Conservation (phyloP, 164 flowering plant genomes). For the Nymphaea colorata region DNA sequence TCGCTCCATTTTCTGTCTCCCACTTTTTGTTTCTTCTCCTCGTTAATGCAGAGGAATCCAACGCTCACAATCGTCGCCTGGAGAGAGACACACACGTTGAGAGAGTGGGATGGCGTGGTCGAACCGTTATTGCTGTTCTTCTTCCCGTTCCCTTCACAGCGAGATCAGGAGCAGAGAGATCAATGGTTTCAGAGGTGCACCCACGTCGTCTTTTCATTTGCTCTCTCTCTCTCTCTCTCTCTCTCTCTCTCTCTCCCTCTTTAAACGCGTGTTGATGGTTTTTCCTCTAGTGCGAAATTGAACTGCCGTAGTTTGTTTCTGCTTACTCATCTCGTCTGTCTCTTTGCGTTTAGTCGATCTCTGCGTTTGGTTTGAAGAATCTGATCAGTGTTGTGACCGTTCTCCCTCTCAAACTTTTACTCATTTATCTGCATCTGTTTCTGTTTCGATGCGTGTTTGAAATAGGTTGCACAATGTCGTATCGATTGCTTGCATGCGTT, state of each 20-base stretch:
- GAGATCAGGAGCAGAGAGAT: slow-evolving; percentile 69
- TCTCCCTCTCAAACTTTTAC: slow-evolving; percentile 13
- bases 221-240: background rate
- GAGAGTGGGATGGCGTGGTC: background rate
- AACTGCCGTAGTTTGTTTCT: too few relatives aligned
- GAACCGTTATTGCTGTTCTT: background rate
- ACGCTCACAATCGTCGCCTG: too few relatives aligned
- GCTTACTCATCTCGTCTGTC: too few relatives aligned
- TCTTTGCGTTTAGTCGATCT: too few relatives aligned
- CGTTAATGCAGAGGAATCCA: too few relatives aligned
- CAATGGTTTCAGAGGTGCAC: slow-evolving; percentile 65
- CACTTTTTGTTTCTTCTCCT: background rate
- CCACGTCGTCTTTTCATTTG: background rate
- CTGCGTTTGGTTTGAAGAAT: too few relatives aligned
- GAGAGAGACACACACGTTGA: too few relatives aligned
- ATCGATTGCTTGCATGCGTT: too few relatives aligned
- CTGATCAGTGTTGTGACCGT: too few relatives aligned
- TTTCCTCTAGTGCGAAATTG: too few relatives aligned
- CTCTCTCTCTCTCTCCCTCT: too few relatives aligned
- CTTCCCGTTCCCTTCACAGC: slow-evolving; percentile 32
- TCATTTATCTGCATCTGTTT: background rate
- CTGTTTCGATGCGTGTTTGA: background rate
- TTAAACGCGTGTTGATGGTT: background rate
- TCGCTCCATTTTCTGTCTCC: background rate
- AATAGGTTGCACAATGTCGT: too few relatives aligned